Evolutionary conservation across 495 filamentous ascomycete species (phyloP), one percentile per base, ranked within the genome.

Genomic region (Aspergillus ellipticus): DNA sequence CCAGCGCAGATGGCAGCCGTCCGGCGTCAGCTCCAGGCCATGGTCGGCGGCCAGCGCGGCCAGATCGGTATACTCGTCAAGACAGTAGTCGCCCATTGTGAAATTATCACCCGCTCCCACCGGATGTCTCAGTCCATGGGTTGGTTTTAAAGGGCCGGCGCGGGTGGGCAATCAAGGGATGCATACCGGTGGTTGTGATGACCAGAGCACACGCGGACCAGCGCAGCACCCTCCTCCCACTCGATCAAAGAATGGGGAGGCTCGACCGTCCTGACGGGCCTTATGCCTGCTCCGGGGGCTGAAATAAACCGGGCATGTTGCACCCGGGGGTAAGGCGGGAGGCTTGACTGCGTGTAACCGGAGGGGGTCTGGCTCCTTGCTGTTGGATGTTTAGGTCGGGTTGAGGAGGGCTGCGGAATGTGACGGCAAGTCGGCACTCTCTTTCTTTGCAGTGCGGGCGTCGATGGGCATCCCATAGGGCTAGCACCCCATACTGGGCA

Each of bases 1-100:
- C 69, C 72, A 77, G 46, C 66, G 58, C 15, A 76, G 60, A 47
- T 66, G 70, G 22, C 46, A 60, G 4, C 63, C 62, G 58, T 71
- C 63, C 0, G 56, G 54, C 7, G 69, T 66, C 17, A 70, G 47
- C 54, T 69, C 65, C 28, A 74, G 66, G 3, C 42, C 56, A 39
- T 59, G 47, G 6, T 43, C 24, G 3, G 24, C n/a, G 1, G 35
- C 35, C 35, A 39, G 11, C 35, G n/a, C 35, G n/a, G 11, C n/a
- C 35, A 39, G n/a, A n/a, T 39, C 35, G n/a, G 35, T 15, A n/a
- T 15, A n/a, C 11, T 39, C 35, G 11, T 39, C 13, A 15, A 39
- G 35, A 13, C 35, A 15, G 35, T 39, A 39, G 35, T 39, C 35
- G n/a, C 35, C 35, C 35, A 39, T 39, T n/a, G 13, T 39, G 35